Base-by-base conservation (phyloP, 345 rosid species). In the Murraya koenigii region DNA sequence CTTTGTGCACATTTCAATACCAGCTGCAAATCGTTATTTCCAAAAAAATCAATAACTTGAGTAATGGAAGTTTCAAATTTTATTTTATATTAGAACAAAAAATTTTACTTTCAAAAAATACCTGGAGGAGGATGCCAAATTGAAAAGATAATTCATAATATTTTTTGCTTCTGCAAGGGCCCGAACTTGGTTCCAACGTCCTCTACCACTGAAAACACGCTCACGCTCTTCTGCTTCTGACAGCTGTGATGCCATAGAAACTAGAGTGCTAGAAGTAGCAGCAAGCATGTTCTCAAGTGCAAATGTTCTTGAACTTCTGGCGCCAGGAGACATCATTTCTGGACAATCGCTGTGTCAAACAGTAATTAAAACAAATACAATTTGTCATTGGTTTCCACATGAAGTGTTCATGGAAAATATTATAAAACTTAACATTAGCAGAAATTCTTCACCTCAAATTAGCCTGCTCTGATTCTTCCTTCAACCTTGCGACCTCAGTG, bases 191-290 rank as follows among this genome's bases (percentile, higher is more conserved):
- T 94, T 94, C 99, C 99, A 96, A 60, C 98, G 94, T 38, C 99
- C 99, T 78, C 89, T 91, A 63, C 98, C 99, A 84, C 91, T 87
- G 78, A 94, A 92, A 38, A 87, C 79, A 39, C 96, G 90, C 79
- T 91, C 98, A n/a, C 95, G 88, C 77, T 96, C 99, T 86, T 96
- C 99, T 66, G 98, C 98, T 87, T 94, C 99, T 44, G 99, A 96
- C 76, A 96, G 81, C 4, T 96, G 99, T 25, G 99, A 91, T 79
- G 99, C 99, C 99, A 96, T 96, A 56, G 97, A 87, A 71, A 96
- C 98, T 66, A 96, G 66, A 35, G 97, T 85, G 82, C 88, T 88
- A 75, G 99, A 94, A 61, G 99, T 89, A 75, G 97, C 84, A 20
- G 92, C 85, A 74, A 94, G 98, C 99, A 96, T 96, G 82, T 91